phyloP scores from a whole-genome alignment of 2,329 filamentous ascomycete species.

The Trichoderma sp. region DNA sequence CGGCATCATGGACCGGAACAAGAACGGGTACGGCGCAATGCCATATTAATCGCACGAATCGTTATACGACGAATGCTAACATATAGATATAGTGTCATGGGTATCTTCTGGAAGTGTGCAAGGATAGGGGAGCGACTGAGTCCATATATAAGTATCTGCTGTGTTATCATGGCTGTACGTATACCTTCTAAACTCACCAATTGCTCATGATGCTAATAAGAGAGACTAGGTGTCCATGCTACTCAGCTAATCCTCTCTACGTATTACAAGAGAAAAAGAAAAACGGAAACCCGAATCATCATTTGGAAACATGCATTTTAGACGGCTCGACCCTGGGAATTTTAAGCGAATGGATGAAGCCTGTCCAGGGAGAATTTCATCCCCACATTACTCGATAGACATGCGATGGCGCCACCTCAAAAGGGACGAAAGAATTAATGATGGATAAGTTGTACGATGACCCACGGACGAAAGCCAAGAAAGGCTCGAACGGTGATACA shows the following conservation, averaged over 20 bases:
- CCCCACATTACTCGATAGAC: neutral
- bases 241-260: constrained; percentile 32
- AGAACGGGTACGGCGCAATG: constrained; percentile 66
- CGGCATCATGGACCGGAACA: constrained; percentile 86
- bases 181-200: neutral
- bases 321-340: neutral
- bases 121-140: constrained; percentile 89
- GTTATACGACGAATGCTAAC: neutral
- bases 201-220: neutral
- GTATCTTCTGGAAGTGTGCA: constrained; percentile 95
- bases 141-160: constrained; percentile 93
- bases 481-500: neutral
- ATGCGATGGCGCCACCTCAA: neutral
- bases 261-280: neutral
- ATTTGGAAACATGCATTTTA: neutral
- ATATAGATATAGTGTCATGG: constrained; percentile 58
- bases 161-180: constrained; percentile 85
- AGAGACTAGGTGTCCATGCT: constrained; percentile 35
- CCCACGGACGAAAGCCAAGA: neutral
- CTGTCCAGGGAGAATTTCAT: neutral
- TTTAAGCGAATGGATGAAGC: neutral
- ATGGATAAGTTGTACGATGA: neutral
- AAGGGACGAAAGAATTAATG: neutral
- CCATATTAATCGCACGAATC: neutral
- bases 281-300: neutral